Conservation (phyloP, 352 stramenopile species). For the Pythium dissotocum region DNA sequence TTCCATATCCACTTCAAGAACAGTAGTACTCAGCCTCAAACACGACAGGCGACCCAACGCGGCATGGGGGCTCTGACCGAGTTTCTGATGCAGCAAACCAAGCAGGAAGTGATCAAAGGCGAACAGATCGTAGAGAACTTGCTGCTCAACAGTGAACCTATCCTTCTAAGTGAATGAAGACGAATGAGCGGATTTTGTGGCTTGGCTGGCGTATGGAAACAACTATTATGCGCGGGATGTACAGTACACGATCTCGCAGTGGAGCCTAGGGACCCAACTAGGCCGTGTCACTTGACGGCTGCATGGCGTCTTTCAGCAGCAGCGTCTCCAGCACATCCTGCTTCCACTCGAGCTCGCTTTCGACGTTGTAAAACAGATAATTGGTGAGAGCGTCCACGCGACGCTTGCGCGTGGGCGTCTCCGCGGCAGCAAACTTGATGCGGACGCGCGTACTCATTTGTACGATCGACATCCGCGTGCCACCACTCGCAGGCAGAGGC, state of each 20-base stretch:
- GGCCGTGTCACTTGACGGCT: neutral
- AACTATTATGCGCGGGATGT: too few species aligned
- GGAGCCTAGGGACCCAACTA: neutral
- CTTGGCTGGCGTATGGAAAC: too few species aligned
- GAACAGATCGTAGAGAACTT: constrained; percentile 17
- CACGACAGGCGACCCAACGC: neutral
- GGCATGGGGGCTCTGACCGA: neutral
- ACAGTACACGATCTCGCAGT: too few species aligned
- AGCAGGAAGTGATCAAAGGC: neutral
- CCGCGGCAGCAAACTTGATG: constrained; percentile 8
- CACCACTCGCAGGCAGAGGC: neutral
- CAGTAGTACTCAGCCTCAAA: too few species aligned
- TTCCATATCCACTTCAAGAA: constrained; percentile 1
- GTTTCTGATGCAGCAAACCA: neutral
- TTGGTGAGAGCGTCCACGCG: constrained; percentile 20
- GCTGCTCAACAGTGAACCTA: neutral
- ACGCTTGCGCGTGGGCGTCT: constrained; percentile 19
- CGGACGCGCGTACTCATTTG: constrained; percentile 19
- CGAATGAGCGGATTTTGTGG: too few species aligned
- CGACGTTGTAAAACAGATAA: constrained; percentile 18
- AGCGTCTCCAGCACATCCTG: constrained; percentile 22
- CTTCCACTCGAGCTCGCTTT: constrained; percentile 22
- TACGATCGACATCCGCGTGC: constrained; percentile 7
- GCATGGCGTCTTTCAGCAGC: neutral
- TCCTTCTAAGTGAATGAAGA: too few species aligned